Conservation (phyloP, 331 rosid genomes). For the Spiraea crenata region DNA sequence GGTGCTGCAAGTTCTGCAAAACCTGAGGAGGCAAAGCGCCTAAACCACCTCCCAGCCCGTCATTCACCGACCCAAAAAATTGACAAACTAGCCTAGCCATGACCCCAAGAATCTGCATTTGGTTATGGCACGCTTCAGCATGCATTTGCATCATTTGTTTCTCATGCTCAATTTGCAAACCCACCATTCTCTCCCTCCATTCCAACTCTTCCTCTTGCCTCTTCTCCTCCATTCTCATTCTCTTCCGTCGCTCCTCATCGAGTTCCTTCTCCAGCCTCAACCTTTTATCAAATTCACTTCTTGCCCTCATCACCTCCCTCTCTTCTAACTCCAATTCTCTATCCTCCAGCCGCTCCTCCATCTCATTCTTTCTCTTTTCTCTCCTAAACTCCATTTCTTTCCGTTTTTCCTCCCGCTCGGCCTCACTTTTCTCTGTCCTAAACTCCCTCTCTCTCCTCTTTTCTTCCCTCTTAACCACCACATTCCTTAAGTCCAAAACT, state of each 20-base stretch:
- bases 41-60: constrained; percentile 64
- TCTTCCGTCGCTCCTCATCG: constrained; percentile 46
- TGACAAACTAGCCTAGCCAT: constrained; percentile 78
- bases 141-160: constrained; percentile 89
- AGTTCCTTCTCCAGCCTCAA: constrained; percentile 53
- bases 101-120: constrained; percentile 82
- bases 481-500: constrained; percentile 56
- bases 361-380: constrained; percentile 38
- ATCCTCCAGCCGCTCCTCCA: constrained; percentile 47
- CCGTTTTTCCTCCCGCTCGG: constrained; percentile 42
- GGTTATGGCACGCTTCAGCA: constrained; percentile 82
- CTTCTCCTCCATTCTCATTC: constrained; percentile 73
- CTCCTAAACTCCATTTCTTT: constrained; percentile 44
- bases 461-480: constrained; percentile 70
- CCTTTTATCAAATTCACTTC: constrained; percentile 55
- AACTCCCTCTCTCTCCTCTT: constrained; percentile 67
- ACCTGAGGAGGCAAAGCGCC: constrained; percentile 74
- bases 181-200: constrained; percentile 83
- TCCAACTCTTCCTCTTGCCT: constrained; percentile 86
- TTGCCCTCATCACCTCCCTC: constrained; percentile 50
- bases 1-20: constrained; percentile 73
- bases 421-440: constrained; percentile 48
- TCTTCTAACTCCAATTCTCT: constrained; percentile 68
- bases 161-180: constrained; percentile 85
- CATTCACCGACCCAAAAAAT: constrained; percentile 64